Conservation (phyloP, 148 eudicot species). For the Vaccinium corymbosum region DNA sequence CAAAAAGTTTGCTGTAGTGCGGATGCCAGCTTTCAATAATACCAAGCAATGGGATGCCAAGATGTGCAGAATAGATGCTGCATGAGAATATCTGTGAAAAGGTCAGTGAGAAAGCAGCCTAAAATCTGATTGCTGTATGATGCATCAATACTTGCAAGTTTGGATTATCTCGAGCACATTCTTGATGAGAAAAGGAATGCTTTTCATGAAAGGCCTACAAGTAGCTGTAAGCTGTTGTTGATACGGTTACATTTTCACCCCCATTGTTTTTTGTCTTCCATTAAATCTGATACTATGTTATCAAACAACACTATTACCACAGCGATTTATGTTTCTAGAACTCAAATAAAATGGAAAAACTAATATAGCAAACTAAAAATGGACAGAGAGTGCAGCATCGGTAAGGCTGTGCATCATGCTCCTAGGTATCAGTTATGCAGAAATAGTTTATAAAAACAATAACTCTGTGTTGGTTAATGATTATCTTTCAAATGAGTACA, state of each 20-base stretch:
- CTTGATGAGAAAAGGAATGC: slow-evolving; percentile 23
- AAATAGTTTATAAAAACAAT: background rate
- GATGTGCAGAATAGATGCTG: slow-evolving; percentile 53
- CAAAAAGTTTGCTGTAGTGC: slow-evolving; percentile 19
- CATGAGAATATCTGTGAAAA: slow-evolving; percentile 38
- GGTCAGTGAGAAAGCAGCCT: slow-evolving; percentile 36
- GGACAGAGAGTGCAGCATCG: background rate
- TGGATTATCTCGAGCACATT: slow-evolving; percentile 31
- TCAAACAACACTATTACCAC: background rate
- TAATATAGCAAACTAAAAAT: background rate
- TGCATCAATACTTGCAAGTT: slow-evolving; percentile 35
- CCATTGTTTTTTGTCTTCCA: background rate
- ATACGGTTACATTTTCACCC: background rate
- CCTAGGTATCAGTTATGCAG: background rate
- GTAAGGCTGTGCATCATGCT: background rate
- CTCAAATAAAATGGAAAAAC: background rate
- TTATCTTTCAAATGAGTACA: background rate
- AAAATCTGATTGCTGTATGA: slow-evolving; percentile 36
- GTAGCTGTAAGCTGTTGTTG: slow-evolving; percentile 2
- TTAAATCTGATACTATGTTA: slow-evolving; percentile 10
- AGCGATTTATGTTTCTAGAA: background rate
- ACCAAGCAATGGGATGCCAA: slow-evolving; percentile 26
- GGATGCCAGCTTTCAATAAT: slow-evolving; percentile 36
- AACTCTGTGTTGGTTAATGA: background rate
- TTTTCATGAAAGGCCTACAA: slow-evolving; percentile 17